These are phyloP conservation scores for Acrasis kona DNA, from an alignment of 78 protist species.

Conservation along the genomic window DNA sequence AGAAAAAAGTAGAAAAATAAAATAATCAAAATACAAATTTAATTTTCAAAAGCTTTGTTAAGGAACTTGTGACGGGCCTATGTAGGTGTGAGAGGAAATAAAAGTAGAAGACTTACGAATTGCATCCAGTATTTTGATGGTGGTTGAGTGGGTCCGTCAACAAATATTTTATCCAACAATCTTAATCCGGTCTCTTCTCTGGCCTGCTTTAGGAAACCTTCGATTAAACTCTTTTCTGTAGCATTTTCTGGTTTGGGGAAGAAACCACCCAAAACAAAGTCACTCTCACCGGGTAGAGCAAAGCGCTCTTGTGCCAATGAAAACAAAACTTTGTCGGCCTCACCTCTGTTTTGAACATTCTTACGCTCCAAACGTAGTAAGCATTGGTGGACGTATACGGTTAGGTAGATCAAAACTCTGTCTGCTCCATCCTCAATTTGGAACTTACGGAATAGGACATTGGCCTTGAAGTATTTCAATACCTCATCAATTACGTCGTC, in stretches of 20 bases:
- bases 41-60: no score
- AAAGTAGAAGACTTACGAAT: no score
- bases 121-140: background rate
- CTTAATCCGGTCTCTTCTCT: background rate
- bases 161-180: background rate
- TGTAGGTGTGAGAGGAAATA: no score
- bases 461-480: conserved; percentile 72
- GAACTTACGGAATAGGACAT: conserved; percentile 78
- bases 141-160: background rate
- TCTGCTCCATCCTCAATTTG: conserved; percentile 69
- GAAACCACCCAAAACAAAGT: background rate
- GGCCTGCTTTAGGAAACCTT: background rate
- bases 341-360: background rate
- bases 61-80: no score
- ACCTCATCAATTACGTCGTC: conserved; percentile 87
- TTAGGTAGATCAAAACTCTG: conserved; percentile 78
- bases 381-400: conserved; percentile 70
- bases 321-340: background rate
- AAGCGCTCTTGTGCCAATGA: background rate
- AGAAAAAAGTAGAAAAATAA: no score
- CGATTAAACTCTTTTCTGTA: background rate
- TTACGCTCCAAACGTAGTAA: conserved; percentile 24
- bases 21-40: no score
- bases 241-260: background rate
- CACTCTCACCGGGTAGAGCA: background rate